A percentile compares a stretch with the other conserved stretches of the same genome.
phyloP scores from a whole-genome alignment of 345 rosid genomes.

The Euphorbia pulcherrima region DNA sequence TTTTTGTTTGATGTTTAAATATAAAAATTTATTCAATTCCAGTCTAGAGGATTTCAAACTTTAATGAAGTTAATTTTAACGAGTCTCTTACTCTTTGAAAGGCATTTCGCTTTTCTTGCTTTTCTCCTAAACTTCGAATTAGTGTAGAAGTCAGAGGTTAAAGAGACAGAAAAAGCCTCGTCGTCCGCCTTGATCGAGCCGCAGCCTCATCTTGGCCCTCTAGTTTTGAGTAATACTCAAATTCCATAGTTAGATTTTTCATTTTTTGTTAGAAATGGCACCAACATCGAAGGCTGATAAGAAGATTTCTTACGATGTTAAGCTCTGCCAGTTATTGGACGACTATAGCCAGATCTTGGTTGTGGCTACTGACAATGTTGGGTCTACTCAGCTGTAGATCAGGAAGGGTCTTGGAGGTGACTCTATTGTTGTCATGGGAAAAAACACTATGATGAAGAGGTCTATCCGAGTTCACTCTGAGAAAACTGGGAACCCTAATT shows the following conservation, averaged over 20 bases:
- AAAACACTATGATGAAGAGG: constrained; percentile 97
- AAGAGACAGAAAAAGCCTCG: constrained; percentile 51
- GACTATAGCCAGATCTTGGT: constrained; percentile 75
- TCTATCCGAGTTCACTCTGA: constrained; percentile 71
- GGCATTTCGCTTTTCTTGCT: too few species aligned
- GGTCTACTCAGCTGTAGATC: constrained; percentile 93
- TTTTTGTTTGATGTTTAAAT: too few species aligned
- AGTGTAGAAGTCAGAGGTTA: constrained; percentile 37
- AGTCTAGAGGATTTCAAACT: too few species aligned
- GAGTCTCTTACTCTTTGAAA: too few species aligned
- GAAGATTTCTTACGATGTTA: constrained; percentile 76
- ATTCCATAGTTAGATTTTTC: neutral
- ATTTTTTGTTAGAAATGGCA: too few species aligned
- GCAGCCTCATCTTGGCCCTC: constrained; percentile 59
- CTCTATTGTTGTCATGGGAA: constrained; percentile 87
- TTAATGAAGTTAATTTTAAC: too few species aligned
- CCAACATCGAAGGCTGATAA: constrained; percentile 68
- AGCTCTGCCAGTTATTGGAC: constrained; percentile 71
- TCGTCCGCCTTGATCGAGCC: constrained; percentile 65
- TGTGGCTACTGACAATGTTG: constrained; percentile 84
- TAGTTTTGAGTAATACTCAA: constrained; percentile 24
- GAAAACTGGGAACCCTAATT: constrained; percentile 54
- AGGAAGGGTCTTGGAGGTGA: constrained; percentile 74
- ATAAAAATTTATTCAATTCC: too few species aligned
- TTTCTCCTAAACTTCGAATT: neutral